phyloP scores from a whole-genome alignment of 2,329 filamentous ascomycete genomes.

The Aschersonia sp. region DNA sequence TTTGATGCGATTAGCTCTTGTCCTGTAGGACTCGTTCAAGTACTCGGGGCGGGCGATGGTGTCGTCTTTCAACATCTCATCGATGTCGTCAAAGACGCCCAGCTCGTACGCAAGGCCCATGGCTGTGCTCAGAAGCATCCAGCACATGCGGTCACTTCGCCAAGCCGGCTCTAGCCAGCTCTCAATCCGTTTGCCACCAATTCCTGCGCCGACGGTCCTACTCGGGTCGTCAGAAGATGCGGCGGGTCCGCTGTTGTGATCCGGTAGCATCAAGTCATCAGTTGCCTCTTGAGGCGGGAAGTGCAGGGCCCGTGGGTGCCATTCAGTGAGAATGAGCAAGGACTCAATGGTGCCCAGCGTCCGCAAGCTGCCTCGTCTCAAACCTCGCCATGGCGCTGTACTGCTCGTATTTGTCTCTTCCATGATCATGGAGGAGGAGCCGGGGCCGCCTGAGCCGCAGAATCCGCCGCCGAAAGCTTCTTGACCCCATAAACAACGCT shows the following conservation, averaged over 20 bases:
- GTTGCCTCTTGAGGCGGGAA: slow-evolving; percentile 74
- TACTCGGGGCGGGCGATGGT: slow-evolving; percentile 49
- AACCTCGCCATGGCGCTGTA: slow-evolving; percentile 54
- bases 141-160: slow-evolving; percentile 90
- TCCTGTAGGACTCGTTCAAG: slow-evolving; percentile 63
- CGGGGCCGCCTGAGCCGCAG: slow-evolving; percentile 52
- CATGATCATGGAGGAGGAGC: slow-evolving; percentile 19
- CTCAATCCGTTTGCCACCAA: slow-evolving; percentile 75
- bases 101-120: slow-evolving; percentile 86
- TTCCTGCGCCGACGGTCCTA: slow-evolving; percentile 30
- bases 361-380: slow-evolving; percentile 65
- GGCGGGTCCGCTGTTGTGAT: slow-evolving; percentile 33
- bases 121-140: slow-evolving; percentile 90
- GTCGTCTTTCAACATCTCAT: slow-evolving; percentile 48
- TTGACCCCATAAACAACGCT: slow-evolving; percentile 88
- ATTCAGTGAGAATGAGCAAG: slow-evolving; percentile 86
- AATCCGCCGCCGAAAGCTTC: slow-evolving; percentile 89
- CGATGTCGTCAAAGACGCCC: slow-evolving; percentile 86
- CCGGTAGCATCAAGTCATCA: slow-evolving; percentile 52
- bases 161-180: slow-evolving; percentile 95
- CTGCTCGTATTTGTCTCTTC: slow-evolving; percentile 49
- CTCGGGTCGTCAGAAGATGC: slow-evolving; percentile 21
- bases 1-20: slow-evolving; percentile 69
- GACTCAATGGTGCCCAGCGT: slow-evolving; percentile 92
- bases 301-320: slow-evolving; percentile 88